Evolutionary conservation across 2,329 filamentous ascomycete genomes (phyloP).

Genomic region (Pseudohalonectria lignicola): DNA sequence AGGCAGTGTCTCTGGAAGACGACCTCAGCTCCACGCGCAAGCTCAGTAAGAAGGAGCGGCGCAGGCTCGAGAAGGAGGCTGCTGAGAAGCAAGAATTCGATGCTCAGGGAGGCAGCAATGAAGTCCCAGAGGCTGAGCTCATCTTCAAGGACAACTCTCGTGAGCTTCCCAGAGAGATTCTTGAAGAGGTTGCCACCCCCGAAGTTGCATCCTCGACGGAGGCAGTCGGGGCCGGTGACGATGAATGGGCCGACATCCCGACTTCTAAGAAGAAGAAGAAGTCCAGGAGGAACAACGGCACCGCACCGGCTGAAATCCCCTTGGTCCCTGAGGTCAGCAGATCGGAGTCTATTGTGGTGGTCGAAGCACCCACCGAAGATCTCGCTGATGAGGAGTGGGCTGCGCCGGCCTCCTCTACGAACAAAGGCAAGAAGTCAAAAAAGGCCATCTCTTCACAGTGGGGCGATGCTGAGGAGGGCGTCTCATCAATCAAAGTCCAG

Average conservation of each 20-base stretch:
- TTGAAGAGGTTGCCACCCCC: no score
- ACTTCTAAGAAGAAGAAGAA: slow-evolving; percentile 1
- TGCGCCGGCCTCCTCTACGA: neutral
- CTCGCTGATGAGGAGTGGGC: neutral
- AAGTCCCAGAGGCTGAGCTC: no score
- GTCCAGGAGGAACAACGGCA: neutral
- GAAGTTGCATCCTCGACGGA: no score
- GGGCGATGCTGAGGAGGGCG: neutral
- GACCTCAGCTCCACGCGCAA: slow-evolving; percentile 5
- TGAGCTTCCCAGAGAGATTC: no score
- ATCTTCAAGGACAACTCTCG: no score
- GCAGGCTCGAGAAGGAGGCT: neutral
- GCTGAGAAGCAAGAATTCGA: neutral
- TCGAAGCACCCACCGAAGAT: neutral
- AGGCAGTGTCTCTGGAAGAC: neutral
- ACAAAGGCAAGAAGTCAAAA: neutral
- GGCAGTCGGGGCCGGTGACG: neutral
- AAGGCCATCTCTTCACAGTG: neutral
- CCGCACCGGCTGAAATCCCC: neutral
- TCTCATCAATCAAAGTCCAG: neutral
- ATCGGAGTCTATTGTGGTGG: neutral
- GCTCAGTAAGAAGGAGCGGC: slow-evolving; percentile 16
- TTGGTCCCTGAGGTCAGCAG: neutral
- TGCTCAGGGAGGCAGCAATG: no score
- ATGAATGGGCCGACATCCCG: neutral